phyloP scores from a whole-genome alignment of 306 rosid species.

The Inga leiocalycina region DNA sequence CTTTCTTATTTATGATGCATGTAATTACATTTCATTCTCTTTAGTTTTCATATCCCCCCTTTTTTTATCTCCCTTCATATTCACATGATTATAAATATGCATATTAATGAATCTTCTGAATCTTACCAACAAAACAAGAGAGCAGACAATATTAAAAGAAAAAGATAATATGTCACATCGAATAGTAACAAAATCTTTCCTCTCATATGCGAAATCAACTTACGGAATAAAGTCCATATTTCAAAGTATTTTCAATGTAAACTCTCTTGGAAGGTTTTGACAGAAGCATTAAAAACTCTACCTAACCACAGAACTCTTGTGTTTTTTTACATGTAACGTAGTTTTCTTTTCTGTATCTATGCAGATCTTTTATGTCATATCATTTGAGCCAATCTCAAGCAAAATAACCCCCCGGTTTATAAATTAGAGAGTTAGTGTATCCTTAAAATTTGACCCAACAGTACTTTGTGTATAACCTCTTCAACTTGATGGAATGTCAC shows the following conservation, averaged over 20 bases:
- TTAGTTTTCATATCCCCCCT: background rate
- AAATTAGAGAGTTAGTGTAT: no score
- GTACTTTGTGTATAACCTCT: slow-evolving; percentile 1
- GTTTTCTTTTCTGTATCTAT: background rate
- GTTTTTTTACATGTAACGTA: background rate
- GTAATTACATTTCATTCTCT: background rate
- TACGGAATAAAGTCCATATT: slow-evolving; percentile 37
- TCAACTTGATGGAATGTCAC: slow-evolving; percentile 33
- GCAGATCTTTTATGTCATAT: background rate
- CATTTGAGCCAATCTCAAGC: background rate
- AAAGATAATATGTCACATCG: slow-evolving; percentile 45
- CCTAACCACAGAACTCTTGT: slow-evolving; percentile 18
- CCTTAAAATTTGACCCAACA: background rate
- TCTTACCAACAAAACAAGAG: background rate
- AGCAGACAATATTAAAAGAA: slow-evolving; percentile 2
- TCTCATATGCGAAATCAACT: slow-evolving; percentile 22
- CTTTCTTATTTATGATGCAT: background rate
- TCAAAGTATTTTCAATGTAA: slow-evolving; percentile 23
- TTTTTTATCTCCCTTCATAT: background rate
- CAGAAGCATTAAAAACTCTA: slow-evolving; percentile 21
- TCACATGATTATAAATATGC: background rate
- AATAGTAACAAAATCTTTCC: slow-evolving; percentile 16
- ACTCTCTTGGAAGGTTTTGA: slow-evolving; percentile 29
- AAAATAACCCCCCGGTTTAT: background rate
- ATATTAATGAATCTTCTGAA: background rate